Evolutionary conservation across 805 yeast species (phyloP), one percentile per base, ranked within the genome.

Genomic region (Ogataea methanolica): DNA sequence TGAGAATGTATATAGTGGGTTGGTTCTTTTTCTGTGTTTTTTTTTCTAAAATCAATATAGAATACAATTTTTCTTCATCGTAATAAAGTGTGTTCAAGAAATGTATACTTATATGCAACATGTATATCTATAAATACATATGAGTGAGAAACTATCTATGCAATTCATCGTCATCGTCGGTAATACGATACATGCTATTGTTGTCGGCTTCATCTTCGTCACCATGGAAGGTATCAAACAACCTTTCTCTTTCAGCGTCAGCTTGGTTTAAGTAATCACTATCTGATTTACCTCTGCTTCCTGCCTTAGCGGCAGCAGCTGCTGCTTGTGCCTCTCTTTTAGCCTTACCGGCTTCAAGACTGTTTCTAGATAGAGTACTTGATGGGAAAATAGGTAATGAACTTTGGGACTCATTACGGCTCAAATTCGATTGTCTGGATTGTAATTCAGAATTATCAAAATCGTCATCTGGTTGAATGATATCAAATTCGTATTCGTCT

Each of bases 401-500:
- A 23, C 50, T 33, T 33, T 49, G 23, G 33, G 41, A 39, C 23
- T n/a, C 17, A 15, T n/a, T 39, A 23, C 41, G 22, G 29, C 47
- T 43, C 6, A 52, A 51, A 33, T 46, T 43, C 36, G 47, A 45
- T 29, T 47, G 48, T 37, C 53, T 42, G 33, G 50, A 42, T 33
- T 40, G 39, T 6, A 54, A 49, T 39, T 54, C 47, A 36, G 50
- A 45, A 15, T 52, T 49, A 23, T 55, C 59, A 22, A 50, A 48
- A 41, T 68, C 52, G 38, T 59, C 59, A 22, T 55, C 64, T 22
- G 59, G 84, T 17, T 82, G 85, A 40, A 86, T 86, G 41, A 85
- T 80, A 60, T 86, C 95, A 59, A 86, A 83, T 60, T 86, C 94
- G 58, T 78, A 83, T 36, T 83, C 89, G 57, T 84, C 79, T 67